Percentiles rank a stretch among this genome's conserved stretches.
Conservation (phyloP, 768 basidiomycete species). For the Leccinum disarticulatum region DNA sequence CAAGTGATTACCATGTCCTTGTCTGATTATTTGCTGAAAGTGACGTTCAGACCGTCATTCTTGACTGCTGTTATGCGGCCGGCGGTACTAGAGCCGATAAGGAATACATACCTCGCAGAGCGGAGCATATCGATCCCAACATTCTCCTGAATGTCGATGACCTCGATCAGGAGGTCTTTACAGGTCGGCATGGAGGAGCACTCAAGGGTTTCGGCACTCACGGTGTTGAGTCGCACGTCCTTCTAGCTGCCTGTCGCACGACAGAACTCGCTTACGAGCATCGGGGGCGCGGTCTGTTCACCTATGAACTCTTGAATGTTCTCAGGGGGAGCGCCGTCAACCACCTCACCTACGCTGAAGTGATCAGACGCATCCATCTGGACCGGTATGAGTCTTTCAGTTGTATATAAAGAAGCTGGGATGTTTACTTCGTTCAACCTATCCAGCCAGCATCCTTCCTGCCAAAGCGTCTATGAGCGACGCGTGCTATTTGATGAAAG, state of each 20-base stretch:
- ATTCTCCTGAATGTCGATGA: conserved; percentile 2
- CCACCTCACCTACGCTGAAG: conserved; percentile 24
- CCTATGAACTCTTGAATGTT: conserved; percentile 18
- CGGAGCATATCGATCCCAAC: not conserved
- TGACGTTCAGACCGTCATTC: conserved; percentile 39
- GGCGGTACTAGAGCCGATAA: conserved; percentile 31
- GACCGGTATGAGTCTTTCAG: conserved; percentile 1
- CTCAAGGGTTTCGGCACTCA: conserved; percentile 25
- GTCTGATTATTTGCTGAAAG: not conserved
- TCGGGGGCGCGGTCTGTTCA: conserved; percentile 25
- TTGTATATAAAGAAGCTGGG: no score
- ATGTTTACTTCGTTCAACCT: not conserved
- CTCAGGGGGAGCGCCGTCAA: conserved; percentile 4
- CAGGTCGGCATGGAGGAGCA: conserved; percentile 11
- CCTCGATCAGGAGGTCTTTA: conserved; percentile 30
- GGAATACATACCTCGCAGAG: conserved; percentile 7
- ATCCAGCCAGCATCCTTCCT: conserved; percentile 30
- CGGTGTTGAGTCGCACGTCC: conserved; percentile 39
- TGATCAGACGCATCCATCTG: conserved; percentile 16
- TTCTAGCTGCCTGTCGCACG: conserved; percentile 43
- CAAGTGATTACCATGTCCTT: conserved; percentile 17
- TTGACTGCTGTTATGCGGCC: conserved; percentile 47
- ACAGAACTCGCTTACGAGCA: conserved; percentile 33
- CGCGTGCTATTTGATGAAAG: conserved; percentile 27
- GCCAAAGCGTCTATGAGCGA: conserved; percentile 21